Evolutionary conservation across 2,329 filamentous ascomycete genomes (phyloP), one percentile per base, ranked within the genome.

Genomic region (Monilinia fructicola): DNA sequence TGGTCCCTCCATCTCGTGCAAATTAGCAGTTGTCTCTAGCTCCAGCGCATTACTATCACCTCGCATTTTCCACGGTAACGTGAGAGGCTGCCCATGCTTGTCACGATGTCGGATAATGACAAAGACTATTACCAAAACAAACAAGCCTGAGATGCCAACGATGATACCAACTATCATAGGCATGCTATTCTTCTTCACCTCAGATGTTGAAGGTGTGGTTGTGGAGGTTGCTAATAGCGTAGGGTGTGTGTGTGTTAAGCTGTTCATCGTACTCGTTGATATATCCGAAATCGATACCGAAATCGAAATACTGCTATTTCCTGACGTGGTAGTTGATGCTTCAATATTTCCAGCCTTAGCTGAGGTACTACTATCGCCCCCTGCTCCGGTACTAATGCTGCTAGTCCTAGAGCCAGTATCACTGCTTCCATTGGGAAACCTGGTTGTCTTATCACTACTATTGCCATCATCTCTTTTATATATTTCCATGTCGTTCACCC

Each of bases 401-500:
- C 6, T 31, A 9, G 18, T 48, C 12, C 56, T 11, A n/a, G 23
- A 5, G 16, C 12, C 50, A 28, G 9, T 38, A 31, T 31, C 21
- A 35, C 23, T 31, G 9, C 7, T 44, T 16, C 10, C 10, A n/a
- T 16, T 35, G 21, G 42, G 56, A n/a, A 35, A 48, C 2, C 42
- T 48, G 42, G 56, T 48, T 16, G 54, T 65, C 35, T 58, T 65
- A 56, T 58, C 26, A 7, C 6, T 46, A 12, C 40, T 11, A 16
- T 35, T 52, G 7, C 10, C 28, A 59, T 31, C 62, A 31, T 58
- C 53, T 28, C 62, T 58, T 23, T 58, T 46, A 21, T 26, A 9
- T 9, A 58, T 11, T 23, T 14, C 16, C 40, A 50, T n/a, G 35
- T 65, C 62, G 18, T 65, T 58, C n/a, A 65, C 54, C 62, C 62